These are phyloP conservation scores for Apophysomyces elegans DNA, from an alignment of 371 early-diverging fungal species.

Conservation along the genomic window DNA sequence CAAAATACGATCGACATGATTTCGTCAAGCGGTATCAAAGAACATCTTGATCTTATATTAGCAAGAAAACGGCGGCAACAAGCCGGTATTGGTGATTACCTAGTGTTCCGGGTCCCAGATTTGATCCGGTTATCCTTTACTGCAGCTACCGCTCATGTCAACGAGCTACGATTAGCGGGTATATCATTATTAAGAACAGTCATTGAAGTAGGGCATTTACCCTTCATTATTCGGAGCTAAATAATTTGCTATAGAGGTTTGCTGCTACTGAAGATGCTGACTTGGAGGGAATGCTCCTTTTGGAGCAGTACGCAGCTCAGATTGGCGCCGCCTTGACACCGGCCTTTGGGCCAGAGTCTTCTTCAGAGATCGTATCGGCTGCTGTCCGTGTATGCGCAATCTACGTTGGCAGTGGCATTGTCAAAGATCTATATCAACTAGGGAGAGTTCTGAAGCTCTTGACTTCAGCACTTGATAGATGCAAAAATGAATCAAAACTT, in stretches of 20 bases:
- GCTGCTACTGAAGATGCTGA: constrained; percentile 77
- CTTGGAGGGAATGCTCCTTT: constrained; percentile 73
- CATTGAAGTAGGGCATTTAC: constrained; percentile 52
- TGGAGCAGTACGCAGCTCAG: constrained; percentile 93
- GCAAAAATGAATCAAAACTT: constrained; percentile 62
- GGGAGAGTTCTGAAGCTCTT: constrained; percentile 76
- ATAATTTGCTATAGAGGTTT: constrained; percentile 50
- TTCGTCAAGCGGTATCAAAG: constrained; percentile 57
- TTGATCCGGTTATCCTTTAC: constrained; percentile 86
- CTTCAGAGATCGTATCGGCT: constrained; percentile 76
- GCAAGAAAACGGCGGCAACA: constrained; percentile 65
- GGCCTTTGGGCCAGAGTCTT: constrained; percentile 79
- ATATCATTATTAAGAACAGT: constrained; percentile 73
- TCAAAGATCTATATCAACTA: constrained; percentile 76
- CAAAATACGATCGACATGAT: constrained; percentile 69
- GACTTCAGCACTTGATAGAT: constrained; percentile 72
- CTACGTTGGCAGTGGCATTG: constrained; percentile 86
- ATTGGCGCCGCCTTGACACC: constrained; percentile 89
- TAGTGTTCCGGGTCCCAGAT: constrained; percentile 80
- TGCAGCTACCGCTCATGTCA: constrained; percentile 83
- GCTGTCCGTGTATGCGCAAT: constrained; percentile 86
- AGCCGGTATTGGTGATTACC: constrained; percentile 67
- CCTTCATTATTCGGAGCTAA: background rate
- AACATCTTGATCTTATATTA: constrained; percentile 72
- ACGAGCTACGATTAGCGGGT: constrained; percentile 82